Evolutionary conservation across 148 eudicot genomes (phyloP), one percentile per base, ranked within the genome.

Genomic region (Oxyria digyna): DNA sequence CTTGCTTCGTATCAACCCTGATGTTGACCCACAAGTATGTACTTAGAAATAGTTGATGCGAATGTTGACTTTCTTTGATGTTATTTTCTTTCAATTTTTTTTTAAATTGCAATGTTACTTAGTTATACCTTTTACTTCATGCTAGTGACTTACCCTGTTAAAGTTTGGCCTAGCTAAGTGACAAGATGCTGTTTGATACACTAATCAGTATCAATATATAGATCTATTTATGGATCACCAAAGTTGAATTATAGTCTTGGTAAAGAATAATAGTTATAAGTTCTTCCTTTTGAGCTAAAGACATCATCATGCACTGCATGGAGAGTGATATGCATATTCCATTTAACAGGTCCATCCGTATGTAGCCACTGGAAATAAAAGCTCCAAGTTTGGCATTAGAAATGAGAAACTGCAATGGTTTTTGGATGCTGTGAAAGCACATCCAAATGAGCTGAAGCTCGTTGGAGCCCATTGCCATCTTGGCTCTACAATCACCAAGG

Each of bases 331-430:
- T 59, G 26, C 11, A 40, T 29, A 37, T 66, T 24, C 46, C 21
- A 8, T 38, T 69, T 12, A 0, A 15, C 71, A 84, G 91, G 96
- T 90, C 35, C 98, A 90, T 78, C 84, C 98, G 46, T 94, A 90
- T 78, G 98, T 87, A 83, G 91, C 98, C 71, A 90, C 96, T 46
- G 98, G 97, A 50, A 90, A 90, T 57, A 94, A 89, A 76, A 89
- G 77, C 82, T 89, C 96, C 70, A 93, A 93, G 64, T 93, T 89
- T 71, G 96, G 98, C 31, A 93, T 89, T 31, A 85, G 91, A 82
- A 93, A 93, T 69, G 98, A 94, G 87, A 90, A 91, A 73, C 77
- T 94, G 70, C 97, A 88, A 48, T 94, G 99, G 97, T 90, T 94
- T 84, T 74, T 90, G 45, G 96, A 94, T 80, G 92, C 97, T 68